phyloP scores from a whole-genome alignment of 768 basidiomycete species.

The Agaricus sinodeliciosus region DNA sequence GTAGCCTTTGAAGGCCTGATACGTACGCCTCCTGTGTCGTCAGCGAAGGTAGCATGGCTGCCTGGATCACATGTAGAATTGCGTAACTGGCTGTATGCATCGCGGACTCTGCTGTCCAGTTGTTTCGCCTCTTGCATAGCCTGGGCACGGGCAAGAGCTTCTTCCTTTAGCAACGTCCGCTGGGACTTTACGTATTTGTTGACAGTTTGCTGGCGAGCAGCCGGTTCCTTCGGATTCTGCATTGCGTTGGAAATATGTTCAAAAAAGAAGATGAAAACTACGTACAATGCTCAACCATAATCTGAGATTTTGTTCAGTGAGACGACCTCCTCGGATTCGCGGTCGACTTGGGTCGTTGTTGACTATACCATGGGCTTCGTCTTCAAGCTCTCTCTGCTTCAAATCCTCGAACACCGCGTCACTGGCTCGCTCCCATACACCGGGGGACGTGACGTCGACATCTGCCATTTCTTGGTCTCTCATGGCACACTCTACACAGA shows the following conservation, averaged over 20 bases:
- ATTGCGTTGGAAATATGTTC: background rate
- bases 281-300: conserved; percentile 75
- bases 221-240: conserved; percentile 88
- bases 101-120: conserved; percentile 71
- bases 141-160: conserved; percentile 69
- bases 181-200: conserved; percentile 80
- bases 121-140: conserved; percentile 74
- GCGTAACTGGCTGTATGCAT: conserved; percentile 73
- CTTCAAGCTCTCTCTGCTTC: conserved; percentile 62
- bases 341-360: conserved; percentile 53
- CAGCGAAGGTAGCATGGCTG: conserved; percentile 35
- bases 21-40: conserved; percentile 61
- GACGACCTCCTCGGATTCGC: conserved; percentile 54
- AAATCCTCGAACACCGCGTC: conserved; percentile 80
- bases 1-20: conserved; percentile 56
- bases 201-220: conserved; percentile 78
- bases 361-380: conserved; percentile 45
- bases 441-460: conserved; percentile 79
- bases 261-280: conserved; percentile 12
- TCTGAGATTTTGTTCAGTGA: conserved; percentile 75
- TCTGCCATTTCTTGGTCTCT: conserved; percentile 98
- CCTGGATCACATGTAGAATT: conserved; percentile 72
- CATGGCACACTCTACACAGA: conserved; percentile 98
- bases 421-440: conserved; percentile 89
- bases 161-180: conserved; percentile 72